Conservation (phyloP, 2,329 filamentous ascomycete species). For the Aureobasidium leucospermi region DNA sequence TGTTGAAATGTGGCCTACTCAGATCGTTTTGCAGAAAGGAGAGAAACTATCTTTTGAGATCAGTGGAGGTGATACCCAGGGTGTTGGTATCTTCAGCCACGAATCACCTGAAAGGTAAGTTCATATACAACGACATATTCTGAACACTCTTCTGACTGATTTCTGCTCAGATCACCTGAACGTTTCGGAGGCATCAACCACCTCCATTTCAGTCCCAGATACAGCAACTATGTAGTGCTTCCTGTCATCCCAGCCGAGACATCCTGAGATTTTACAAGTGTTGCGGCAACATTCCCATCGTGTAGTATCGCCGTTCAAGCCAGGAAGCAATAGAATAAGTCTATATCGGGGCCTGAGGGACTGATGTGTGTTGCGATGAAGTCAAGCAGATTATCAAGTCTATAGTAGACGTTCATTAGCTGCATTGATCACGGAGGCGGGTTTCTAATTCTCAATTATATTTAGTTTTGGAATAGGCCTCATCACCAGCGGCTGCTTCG, state of each 20-base stretch:
- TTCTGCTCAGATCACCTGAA: not conserved
- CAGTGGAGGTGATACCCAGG: not conserved
- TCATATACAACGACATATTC: no score
- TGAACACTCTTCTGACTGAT: not conserved
- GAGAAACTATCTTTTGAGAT: not conserved
- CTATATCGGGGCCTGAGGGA: no score
- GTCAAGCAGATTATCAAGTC: no score
- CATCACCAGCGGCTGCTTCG: no score
- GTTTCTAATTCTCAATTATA: no score
- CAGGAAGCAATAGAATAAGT: no score
- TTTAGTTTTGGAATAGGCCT: no score
- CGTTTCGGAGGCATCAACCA: not conserved
- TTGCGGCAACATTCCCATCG: no score
- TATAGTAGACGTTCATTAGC: no score
- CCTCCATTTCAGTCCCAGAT: not conserved
- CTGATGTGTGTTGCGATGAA: no score
- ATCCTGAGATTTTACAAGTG: not conserved
- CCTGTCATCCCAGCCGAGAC: not conserved
- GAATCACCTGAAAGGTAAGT: not conserved
- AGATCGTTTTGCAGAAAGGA: not conserved
- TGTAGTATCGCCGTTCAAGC: no score
- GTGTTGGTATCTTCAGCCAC: not conserved
- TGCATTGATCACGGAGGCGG: no score
- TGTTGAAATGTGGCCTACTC: slow-evolving; percentile 55
- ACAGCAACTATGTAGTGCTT: not conserved